Percentiles rank a stretch among this genome's conserved stretches.
phyloP scores from a whole-genome alignment of 1,284 basidiomycete genomes.

The Stereum hirsutum region DNA sequence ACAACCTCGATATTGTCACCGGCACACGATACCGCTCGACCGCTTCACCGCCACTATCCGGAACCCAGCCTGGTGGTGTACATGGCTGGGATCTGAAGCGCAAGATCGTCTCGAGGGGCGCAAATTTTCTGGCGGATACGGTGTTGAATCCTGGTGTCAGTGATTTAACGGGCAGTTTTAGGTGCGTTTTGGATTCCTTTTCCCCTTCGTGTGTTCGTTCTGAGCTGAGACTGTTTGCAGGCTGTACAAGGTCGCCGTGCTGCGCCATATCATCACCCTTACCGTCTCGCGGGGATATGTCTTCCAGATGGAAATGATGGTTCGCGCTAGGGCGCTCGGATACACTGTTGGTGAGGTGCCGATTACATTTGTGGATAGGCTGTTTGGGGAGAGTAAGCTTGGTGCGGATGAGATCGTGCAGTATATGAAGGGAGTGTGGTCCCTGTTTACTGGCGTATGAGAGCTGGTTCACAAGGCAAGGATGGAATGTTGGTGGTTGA shows the following conservation, averaged over 20 bases:
- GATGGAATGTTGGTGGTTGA: no score
- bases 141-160: slow-evolving; percentile 78
- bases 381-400: slow-evolving; percentile 89
- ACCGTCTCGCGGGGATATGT: slow-evolving; percentile 87
- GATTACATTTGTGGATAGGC: slow-evolving; percentile 89
- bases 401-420: slow-evolving; percentile 83
- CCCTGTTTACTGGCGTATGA: slow-evolving; percentile 65
- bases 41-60: slow-evolving; percentile 40
- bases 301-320: slow-evolving; percentile 98
- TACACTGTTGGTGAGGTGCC: slow-evolving; percentile 86
- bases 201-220: background rate
- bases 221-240: slow-evolving; percentile 25
- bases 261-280: slow-evolving; percentile 75
- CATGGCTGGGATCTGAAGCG: slow-evolving; percentile 87
- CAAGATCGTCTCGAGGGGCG: slow-evolving; percentile 79
- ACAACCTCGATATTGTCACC: slow-evolving; percentile 84
- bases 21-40: slow-evolving; percentile 78
- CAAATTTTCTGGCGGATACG: slow-evolving; percentile 81
- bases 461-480: no score
- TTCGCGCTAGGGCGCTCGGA: slow-evolving; percentile 73
- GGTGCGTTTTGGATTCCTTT: slow-evolving; percentile 34
- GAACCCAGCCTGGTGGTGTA: slow-evolving; percentile 66
- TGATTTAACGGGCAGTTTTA: slow-evolving; percentile 82
- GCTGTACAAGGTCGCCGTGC: slow-evolving; percentile 69
- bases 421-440: slow-evolving; percentile 85